Base-by-base conservation (phyloP, 2,329 filamentous ascomycete genomes). In the Alternaria hordeiaustralica region DNA sequence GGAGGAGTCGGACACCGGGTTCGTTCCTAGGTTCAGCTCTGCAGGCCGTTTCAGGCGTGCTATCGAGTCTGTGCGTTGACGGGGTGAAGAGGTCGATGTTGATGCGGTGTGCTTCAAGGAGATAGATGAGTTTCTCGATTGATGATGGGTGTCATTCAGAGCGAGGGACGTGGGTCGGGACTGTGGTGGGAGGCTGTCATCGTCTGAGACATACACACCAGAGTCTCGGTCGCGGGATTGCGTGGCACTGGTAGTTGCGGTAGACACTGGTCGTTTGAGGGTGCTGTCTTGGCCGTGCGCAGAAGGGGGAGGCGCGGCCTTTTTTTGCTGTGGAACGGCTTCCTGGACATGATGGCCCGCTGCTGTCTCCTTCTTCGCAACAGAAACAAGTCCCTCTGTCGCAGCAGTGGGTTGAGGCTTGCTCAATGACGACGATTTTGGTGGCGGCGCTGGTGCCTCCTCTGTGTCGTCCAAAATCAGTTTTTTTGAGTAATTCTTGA, bases 1-100 rank as follows among this genome's bases (percentile, higher is more conserved):
- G 13, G 63, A 44, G 3, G 62, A 11, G 11, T 65, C 47, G n/a
- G 46, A 6, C 6, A 66, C 54, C 1, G 58, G 45, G 30, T 30
- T 64, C 15, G 65, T 63, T 41, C 67, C 62, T 4, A 79, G 68
- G 12, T 79, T 76, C 6, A 78, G 55, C 36, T 78, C 75, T 20
- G 74, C 72, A 4, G 76, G 74, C 4, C 75, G 69, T 36, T 68
- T 70, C 11, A 78, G 67, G 30, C 71, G 72, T 20, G 33, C 49
- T 1, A 50, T 55, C 2, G 56, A 59, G 15, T 72, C 64, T 15
- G 58, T 63, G 4, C 66, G 70, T 36, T 70, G 63, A n/a, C 63
- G 65, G 5, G 51, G 62, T 5, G 59, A 13, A 33, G 61, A n/a
- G 20, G 61, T 36, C 21, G 55, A 61, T 1, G 47, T 55, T 10